Conservation (phyloP, 2,329 filamentous ascomycete species). For the Aspergillus terreus region DNA sequence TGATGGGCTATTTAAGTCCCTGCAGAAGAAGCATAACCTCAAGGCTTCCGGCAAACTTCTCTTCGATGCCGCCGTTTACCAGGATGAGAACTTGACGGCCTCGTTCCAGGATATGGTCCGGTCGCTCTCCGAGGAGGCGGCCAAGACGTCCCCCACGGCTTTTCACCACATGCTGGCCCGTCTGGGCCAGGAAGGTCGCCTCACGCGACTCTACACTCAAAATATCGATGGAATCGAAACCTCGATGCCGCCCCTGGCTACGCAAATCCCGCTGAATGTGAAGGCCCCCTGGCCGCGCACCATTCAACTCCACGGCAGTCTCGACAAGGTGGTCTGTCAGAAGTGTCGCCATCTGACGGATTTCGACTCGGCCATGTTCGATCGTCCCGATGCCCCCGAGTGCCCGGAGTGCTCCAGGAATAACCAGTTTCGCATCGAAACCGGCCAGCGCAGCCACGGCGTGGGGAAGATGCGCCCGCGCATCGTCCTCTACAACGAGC, state of each 20-base stretch:
- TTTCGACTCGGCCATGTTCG: conserved; percentile 76
- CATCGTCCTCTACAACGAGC: conserved; percentile 96
- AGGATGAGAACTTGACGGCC: conserved; percentile 80
- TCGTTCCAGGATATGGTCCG: conserved; percentile 97
- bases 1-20: conserved; percentile 79
- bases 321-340: conserved; percentile 94
- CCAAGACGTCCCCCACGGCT: conserved; percentile 71
- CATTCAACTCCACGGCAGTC: conserved; percentile 86
- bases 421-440: conserved; percentile 71
- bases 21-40: conserved; percentile 82
- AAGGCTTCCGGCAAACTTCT: conserved; percentile 92
- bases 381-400: conserved; percentile 76
- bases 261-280: conserved; percentile 72
- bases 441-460: conserved; percentile 87
- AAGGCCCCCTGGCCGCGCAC: conserved; percentile 93
- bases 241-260: conserved; percentile 71
- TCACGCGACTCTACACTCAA: conserved; percentile 89
- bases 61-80: conserved; percentile 97
- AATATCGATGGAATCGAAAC: conserved; percentile 97
- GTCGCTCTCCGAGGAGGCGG: conserved; percentile 74
- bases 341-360: conserved; percentile 77
- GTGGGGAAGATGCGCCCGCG: conserved; percentile 84
- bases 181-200: conserved; percentile 77
- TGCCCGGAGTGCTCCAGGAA: conserved; percentile 71
- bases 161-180: conserved; percentile 95